Conservation (phyloP, 345 rosid genomes). For the Noccaea bulbosa region DNA sequence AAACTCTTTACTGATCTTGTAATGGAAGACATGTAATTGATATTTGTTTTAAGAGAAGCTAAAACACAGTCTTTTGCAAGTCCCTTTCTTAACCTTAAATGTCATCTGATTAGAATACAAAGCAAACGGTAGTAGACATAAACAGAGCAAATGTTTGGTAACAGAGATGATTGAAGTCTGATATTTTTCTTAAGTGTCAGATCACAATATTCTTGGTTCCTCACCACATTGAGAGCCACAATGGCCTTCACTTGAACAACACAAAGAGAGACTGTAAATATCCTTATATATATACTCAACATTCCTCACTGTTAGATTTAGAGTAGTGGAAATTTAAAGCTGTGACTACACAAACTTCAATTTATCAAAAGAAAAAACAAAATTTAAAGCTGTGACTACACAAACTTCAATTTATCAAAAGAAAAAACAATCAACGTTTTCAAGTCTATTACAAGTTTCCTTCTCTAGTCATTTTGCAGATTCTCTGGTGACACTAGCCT, state of each 20-base stretch:
- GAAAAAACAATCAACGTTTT: no score
- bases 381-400: no score
- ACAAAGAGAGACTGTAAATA: neutral
- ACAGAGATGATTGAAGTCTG: no score
- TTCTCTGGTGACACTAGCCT: neutral
- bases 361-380: neutral
- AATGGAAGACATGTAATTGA: conserved; percentile 2
- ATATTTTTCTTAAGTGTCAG: no score
- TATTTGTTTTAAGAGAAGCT: neutral
- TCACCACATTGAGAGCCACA: no score
- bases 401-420: neutral
- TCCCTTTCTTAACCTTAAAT: neutral
- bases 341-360: neutral
- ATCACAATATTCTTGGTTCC: no score
- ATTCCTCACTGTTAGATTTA: neutral
- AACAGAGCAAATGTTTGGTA: no score
- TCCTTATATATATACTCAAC: neutral
- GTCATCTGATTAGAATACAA: neutral
- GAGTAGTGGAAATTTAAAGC: neutral
- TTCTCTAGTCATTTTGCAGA: neutral
- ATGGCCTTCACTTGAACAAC: neutral
- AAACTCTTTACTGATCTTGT: neutral
- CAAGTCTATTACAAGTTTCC: neutral
- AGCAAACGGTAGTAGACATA: no score
- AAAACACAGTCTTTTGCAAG: neutral